These are phyloP conservation scores for Trichoderma asperelloides DNA, from an alignment of 495 filamentous ascomycete genomes.

Conservation along the genomic window DNA sequence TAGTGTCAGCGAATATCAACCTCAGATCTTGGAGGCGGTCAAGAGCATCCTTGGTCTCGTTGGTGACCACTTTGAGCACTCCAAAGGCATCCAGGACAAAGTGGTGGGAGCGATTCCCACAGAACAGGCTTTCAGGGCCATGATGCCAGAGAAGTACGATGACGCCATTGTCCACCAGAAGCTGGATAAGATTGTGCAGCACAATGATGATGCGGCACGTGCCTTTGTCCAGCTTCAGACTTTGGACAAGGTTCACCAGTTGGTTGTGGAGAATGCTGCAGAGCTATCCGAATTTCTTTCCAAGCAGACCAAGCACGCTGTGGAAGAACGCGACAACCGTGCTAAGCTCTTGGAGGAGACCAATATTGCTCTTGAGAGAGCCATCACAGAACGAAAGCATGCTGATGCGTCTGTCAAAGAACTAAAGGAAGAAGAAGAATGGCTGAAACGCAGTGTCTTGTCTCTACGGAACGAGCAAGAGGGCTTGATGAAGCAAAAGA, in stretches of 20 bases:
- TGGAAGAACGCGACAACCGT: constrained; percentile 68
- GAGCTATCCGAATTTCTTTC: constrained; percentile 81
- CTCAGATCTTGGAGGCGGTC: constrained; percentile 72
- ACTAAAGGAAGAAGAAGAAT: constrained; percentile 32
- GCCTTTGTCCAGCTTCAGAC: constrained; percentile 57
- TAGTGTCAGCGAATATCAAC: constrained; percentile 69
- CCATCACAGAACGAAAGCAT: constrained; percentile 66
- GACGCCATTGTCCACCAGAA: constrained; percentile 69
- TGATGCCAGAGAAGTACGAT: constrained; percentile 45
- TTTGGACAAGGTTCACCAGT: constrained; percentile 80
- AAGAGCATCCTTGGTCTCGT: constrained; percentile 76
- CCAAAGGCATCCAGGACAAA: constrained; percentile 48
- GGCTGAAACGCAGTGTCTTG: constrained; percentile 28
- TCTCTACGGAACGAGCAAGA: constrained; percentile 61
- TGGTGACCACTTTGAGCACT: constrained; percentile 70
- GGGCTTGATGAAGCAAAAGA: constrained; percentile 60
- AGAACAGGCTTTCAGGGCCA: constrained; percentile 21
- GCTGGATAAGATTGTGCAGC: constrained; percentile 72
- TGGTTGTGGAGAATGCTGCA: constrained; percentile 77
- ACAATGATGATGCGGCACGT: constrained; percentile 48
- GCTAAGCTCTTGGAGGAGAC: constrained; percentile 77
- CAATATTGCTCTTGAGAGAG: constrained; percentile 68
- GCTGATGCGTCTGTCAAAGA: constrained; percentile 64
- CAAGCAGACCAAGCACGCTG: constrained; percentile 66
- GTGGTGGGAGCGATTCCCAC: constrained; percentile 41